Evolutionary conservation across 345 rosid species (phyloP).

Genomic region (Lenwebbia sp.): DNA sequence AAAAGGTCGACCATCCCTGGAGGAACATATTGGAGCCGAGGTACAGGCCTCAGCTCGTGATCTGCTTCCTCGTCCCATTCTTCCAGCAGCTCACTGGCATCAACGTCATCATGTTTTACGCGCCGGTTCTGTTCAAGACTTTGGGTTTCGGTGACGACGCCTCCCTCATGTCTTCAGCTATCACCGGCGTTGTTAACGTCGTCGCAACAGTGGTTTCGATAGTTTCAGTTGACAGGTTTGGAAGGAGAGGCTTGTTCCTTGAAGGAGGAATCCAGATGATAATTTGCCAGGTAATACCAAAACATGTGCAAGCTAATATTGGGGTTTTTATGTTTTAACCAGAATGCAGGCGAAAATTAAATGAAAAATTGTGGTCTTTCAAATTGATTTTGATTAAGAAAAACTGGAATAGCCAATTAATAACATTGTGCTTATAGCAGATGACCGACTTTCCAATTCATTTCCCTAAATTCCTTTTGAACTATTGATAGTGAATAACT

Average conservation of each 20-base stretch:
- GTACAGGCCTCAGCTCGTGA: slow-evolving; percentile 58
- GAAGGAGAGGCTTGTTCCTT: slow-evolving; percentile 55
- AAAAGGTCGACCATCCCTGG: slow-evolving; percentile 54
- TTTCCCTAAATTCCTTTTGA: neutral
- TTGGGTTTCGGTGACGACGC: slow-evolving; percentile 63
- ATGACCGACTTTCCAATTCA: neutral
- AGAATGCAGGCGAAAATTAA: too few species aligned
- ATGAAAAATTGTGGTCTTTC: too few species aligned
- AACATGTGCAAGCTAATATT: too few species aligned
- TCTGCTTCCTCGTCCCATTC: slow-evolving; percentile 43
- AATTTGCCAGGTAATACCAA: slow-evolving; percentile 39
- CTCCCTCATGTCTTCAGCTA: slow-evolving; percentile 58
- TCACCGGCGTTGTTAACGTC: slow-evolving; percentile 57
- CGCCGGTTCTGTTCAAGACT: slow-evolving; percentile 66
- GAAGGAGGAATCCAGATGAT: slow-evolving; percentile 74
- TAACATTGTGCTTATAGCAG: neutral
- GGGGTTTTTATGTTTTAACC: too few species aligned
- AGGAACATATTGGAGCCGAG: slow-evolving; percentile 33
- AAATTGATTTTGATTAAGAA: too few species aligned
- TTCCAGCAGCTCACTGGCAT: slow-evolving; percentile 79
- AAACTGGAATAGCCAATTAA: too few species aligned
- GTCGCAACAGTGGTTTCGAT: slow-evolving; percentile 50
- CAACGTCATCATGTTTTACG: slow-evolving; percentile 66
- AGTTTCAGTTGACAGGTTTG: slow-evolving; percentile 41
- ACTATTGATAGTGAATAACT: neutral